phyloP scores from a whole-genome alignment of 305 asterid species.

The Nicotiana rustica region DNA sequence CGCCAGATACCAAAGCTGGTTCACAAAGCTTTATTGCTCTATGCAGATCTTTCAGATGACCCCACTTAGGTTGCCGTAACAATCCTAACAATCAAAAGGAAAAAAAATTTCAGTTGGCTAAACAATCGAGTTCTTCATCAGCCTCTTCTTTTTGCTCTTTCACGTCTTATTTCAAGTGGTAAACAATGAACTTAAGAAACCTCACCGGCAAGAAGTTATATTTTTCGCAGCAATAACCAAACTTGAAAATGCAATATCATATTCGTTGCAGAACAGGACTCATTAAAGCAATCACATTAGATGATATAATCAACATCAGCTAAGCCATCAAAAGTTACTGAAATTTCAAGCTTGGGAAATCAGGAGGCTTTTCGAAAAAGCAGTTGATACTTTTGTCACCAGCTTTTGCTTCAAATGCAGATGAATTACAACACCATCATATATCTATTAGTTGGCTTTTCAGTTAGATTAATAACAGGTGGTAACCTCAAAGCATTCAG shows the following conservation, averaged over 20 bases:
- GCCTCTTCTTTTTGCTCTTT: background rate
- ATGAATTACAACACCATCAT: background rate
- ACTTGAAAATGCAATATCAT: background rate
- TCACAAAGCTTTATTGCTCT: conserved; percentile 98
- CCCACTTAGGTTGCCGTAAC: conserved; percentile 94
- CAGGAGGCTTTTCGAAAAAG: no score
- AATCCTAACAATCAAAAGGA: conserved; percentile 60
- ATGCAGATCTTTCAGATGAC: conserved; percentile 96
- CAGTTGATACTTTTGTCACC: background rate
- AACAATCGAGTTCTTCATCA: background rate
- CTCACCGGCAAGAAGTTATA: background rate
- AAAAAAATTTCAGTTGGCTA: conserved; percentile 25
- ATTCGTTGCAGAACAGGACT: background rate
- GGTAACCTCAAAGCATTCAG: background rate
- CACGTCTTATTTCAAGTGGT: background rate
- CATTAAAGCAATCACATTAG: conserved; percentile 5
- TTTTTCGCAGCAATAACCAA: background rate
- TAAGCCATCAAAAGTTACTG: background rate
- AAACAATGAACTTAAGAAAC: background rate
- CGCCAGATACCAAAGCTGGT: conserved; percentile 79
- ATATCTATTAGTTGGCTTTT: background rate
- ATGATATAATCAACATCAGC: background rate
- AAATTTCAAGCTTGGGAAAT: background rate
- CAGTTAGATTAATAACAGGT: background rate
- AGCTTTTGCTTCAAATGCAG: conserved; percentile 10